These are phyloP conservation scores for Myxozyma kluyveri DNA, from an alignment of 805 yeast genomes.

Conservation along the genomic window DNA sequence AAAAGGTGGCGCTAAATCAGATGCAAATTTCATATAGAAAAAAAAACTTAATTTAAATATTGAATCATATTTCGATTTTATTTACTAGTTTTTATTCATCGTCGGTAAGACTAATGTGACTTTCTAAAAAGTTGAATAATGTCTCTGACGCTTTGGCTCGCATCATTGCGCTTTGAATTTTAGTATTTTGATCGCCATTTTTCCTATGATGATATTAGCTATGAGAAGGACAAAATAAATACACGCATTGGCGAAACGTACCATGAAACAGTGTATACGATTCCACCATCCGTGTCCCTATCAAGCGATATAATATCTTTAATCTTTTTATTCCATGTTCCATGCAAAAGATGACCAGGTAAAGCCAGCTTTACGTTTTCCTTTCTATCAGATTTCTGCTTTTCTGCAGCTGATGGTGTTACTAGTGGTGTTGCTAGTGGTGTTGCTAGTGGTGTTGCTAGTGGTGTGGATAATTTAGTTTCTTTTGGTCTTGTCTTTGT, in stretches of 20 bases:
- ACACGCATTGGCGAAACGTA: not conserved
- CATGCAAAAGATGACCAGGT: not conserved
- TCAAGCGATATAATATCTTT: not conserved
- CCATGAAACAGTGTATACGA: not conserved
- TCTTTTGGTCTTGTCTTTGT: too few relatives aligned
- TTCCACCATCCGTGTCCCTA: not conserved
- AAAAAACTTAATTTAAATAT: not conserved
- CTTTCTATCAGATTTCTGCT: not conserved
- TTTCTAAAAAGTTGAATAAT: conserved; percentile 3
- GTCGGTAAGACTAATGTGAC: conserved; percentile 2
- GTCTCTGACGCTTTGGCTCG: conserved; percentile 8
- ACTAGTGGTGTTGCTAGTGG: not conserved
- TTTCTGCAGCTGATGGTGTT: not conserved
- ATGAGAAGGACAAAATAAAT: not conserved
- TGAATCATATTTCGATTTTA: not conserved
- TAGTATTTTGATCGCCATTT: not conserved
- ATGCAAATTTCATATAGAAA: too few relatives aligned
- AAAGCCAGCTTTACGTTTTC: not conserved
- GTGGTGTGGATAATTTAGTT: not conserved
- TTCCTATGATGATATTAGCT: not conserved
- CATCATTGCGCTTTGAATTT: not conserved
- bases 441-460: not conserved
- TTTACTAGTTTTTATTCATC: not conserved
- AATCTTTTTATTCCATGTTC: conserved; percentile 11
- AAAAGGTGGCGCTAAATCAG: too few relatives aligned